Evolutionary conservation across 2,329 filamentous ascomycete genomes (phyloP).

Genomic region (Nigrospora osmanthi): DNA sequence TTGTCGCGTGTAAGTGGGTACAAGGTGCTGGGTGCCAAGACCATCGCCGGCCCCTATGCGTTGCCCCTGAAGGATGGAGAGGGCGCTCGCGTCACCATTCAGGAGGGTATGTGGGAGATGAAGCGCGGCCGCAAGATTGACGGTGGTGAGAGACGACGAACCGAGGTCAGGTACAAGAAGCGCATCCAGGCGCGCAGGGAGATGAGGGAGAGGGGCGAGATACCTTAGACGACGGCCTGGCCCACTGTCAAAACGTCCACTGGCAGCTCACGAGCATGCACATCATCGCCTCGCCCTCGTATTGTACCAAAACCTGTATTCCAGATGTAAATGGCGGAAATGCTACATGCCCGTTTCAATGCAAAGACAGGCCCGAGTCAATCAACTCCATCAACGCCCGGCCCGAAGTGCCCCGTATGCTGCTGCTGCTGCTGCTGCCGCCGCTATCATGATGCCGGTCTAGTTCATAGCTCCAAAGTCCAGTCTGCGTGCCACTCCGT

Average conservation of each 20-base stretch:
- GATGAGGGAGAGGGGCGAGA: conserved; percentile 28
- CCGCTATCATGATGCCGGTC: neutral
- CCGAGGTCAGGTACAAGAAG: conserved; percentile 81
- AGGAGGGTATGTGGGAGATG: conserved; percentile 91
- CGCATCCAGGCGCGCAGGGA: conserved; percentile 72
- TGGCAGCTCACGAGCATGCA: neutral
- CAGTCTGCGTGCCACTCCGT: conserved; percentile 75
- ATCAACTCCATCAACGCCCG: no score
- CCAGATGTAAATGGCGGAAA: neutral
- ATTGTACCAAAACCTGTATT: conserved; percentile 4
- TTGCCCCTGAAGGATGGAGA: conserved; percentile 57
- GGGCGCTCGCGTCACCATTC: conserved; percentile 59
- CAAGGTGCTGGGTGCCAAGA: conserved; percentile 58
- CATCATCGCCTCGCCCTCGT: conserved; percentile 2
- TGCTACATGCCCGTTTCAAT: neutral
- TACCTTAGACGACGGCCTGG: conserved; percentile 4
- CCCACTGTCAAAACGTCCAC: neutral
- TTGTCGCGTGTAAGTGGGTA: conserved; percentile 55
- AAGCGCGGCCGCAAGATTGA: conserved; percentile 85
- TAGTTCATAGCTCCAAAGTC: conserved; percentile 57
- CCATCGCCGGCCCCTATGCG: conserved; percentile 69
- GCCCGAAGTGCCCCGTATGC: neutral
- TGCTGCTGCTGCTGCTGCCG: neutral
- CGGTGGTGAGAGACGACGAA: conserved; percentile 85
- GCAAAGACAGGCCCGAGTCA: no score